Base-by-base conservation (phyloP, 2,329 filamentous ascomycete genomes). In the Colletotrichum theobromicola region DNA sequence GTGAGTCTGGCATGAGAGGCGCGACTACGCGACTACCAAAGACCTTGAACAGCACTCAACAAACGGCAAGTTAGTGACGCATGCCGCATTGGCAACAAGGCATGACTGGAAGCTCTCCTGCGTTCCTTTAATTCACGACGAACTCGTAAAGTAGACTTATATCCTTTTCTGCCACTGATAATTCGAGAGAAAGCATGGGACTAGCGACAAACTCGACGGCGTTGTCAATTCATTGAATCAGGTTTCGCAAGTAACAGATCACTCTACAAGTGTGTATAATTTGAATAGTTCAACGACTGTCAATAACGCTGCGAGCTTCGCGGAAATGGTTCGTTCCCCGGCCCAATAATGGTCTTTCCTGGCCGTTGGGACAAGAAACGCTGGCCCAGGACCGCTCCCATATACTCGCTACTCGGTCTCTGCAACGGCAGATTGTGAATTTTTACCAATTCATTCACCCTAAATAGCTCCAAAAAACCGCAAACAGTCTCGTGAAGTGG, bases 361-460 rank as follows among this genome's bases (percentile, higher is more conserved):
- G 42, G 42, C 42, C 18, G 10, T 3, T 21, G 5, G 42, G 37
- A 46, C 21, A n/a, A 21, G 9, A 21, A 46, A n/a, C 12, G 42
- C 7, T 46, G 18, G 18, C 18, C 42, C 42, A 4, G 18, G 2
- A 46, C n/a, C 18, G 18, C 18, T 46, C 18, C n/a, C 37, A n/a
- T 7, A 21, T 2, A 46, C 37, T n/a, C 37, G 0, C n/a, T 46
- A 46, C 13, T 21, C n/a, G 0, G 42, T n/a, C 10, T 21, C 10
- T 46, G 10, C 18, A 9, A 46, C n/a, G 3, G 10, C 9, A 10
- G n/a, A 21, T 7, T 7, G 4, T 50, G 42, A 50, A 21, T 7
- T 2, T 21, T 0, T 7, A 21, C 1, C 0, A 7, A 7, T 21
- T 21, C 42, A 21, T 1, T n/a, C n/a, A n/a, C n/a, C 3, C 2